Evolutionary conservation across 2,329 filamentous ascomycete species (phyloP).

Genomic region (Hypoxylon sp.): DNA sequence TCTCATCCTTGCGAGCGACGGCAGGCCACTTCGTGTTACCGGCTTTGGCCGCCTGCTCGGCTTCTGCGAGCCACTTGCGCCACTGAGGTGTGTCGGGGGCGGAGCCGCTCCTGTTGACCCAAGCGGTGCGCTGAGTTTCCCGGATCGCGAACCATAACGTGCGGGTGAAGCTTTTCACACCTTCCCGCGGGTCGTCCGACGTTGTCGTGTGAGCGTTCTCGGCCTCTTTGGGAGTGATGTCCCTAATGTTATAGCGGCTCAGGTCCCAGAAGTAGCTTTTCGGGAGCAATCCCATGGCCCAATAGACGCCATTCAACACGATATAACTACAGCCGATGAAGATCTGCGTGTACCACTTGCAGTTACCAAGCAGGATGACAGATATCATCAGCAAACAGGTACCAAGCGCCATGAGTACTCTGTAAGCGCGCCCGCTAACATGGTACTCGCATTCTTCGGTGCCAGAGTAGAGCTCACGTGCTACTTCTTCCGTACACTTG

Average conservation of each 20-base stretch:
- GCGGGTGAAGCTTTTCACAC: constrained; percentile 64
- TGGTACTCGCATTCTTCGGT: constrained; percentile 71
- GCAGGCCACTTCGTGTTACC: constrained; percentile 59
- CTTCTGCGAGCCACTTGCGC: constrained; percentile 66
- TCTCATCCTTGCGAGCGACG: constrained; percentile 63
- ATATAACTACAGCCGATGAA: constrained; percentile 71
- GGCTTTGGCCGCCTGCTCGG: constrained; percentile 56
- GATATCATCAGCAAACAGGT: constrained; percentile 72
- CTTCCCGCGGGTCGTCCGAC: constrained; percentile 55
- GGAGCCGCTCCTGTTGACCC: constrained; percentile 65
- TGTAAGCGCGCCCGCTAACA: constrained; percentile 62
- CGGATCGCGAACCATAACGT: constrained; percentile 71
- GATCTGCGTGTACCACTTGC: constrained; percentile 71
- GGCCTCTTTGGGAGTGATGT: constrained; percentile 59
- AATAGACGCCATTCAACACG: constrained; percentile 70
- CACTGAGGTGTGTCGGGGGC: constrained; percentile 67
- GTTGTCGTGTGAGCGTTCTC: constrained; percentile 53
- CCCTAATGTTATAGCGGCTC: constrained; percentile 61
- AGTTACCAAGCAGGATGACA: constrained; percentile 73
- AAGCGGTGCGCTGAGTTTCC: constrained; percentile 65
- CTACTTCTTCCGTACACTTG: constrained; percentile 69
- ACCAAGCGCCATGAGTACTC: constrained; percentile 67
- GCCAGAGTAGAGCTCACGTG: constrained; percentile 72
- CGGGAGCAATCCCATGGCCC: constrained; percentile 66
- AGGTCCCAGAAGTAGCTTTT: constrained; percentile 69